Conservation (phyloP, 257 asterid species). For the Leptodermis oblonga region DNA sequence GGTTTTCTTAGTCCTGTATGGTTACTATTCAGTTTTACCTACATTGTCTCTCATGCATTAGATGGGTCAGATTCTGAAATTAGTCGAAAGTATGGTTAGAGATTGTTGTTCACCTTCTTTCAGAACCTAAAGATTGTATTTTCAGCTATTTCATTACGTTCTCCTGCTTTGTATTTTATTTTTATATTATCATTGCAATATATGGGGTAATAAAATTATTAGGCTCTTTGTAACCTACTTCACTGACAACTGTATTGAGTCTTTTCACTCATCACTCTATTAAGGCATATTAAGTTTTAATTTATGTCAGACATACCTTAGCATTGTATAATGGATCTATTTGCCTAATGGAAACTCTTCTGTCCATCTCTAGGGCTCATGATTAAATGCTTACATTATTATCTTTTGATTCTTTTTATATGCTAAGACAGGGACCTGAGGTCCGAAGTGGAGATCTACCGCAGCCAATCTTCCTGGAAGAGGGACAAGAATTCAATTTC, state of each 20-base stretch:
- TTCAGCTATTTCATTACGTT: not conserved
- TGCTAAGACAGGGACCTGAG: conserved; percentile 83
- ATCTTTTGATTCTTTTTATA: conserved; percentile 9
- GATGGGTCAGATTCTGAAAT: not conserved
- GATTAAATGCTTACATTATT: not conserved
- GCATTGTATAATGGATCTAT: not conserved
- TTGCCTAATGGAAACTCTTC: not conserved
- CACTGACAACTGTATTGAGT: not conserved
- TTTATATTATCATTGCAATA: not conserved
- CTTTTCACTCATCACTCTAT: not conserved
- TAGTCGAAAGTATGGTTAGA: not conserved
- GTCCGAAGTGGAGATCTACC: conserved; percentile 98
- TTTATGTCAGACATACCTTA: not conserved
- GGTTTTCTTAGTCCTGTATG: not conserved
- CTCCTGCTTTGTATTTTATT: not conserved
- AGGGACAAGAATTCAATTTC: conserved; percentile 94
- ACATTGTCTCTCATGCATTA: not conserved
- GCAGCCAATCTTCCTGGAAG: conserved; percentile 67
- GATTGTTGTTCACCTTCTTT: too few relatives aligned
- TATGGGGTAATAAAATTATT: not conserved
- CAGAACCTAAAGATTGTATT: not conserved
- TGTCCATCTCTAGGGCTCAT: not conserved
- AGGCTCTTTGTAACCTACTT: not conserved
- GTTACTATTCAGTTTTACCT: not conserved
- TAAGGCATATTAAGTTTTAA: not conserved